Evolutionary conservation across 345 rosid genomes (phyloP).

Genomic region (Gossypium raimondii): DNA sequence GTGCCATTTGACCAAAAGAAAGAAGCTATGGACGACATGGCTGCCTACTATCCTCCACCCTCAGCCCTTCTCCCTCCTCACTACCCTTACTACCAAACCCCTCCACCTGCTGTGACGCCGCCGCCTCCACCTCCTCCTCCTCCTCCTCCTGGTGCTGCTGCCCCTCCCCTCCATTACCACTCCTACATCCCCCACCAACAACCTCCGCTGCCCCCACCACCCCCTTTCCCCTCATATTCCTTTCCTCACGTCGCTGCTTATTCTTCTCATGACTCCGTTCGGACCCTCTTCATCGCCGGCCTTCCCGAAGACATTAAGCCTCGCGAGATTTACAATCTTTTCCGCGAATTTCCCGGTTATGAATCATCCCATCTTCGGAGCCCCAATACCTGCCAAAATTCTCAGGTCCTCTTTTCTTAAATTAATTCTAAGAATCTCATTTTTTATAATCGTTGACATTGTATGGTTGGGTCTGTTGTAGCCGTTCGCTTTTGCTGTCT

Average conservation of each 20-base stretch:
- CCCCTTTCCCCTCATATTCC: slow-evolving; percentile 37
- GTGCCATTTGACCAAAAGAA: not conserved
- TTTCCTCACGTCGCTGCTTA: slow-evolving; percentile 14
- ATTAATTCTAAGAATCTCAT: not conserved
- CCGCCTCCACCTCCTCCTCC: slow-evolving; percentile 34
- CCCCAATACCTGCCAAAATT: slow-evolving; percentile 39
- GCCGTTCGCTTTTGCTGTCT: slow-evolving; percentile 87
- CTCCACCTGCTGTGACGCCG: slow-evolving; percentile 18
- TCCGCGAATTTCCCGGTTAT: slow-evolving; percentile 84
- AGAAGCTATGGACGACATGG: slow-evolving; percentile 49
- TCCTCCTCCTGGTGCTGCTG: slow-evolving; percentile 18
- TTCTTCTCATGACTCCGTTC: slow-evolving; percentile 45
- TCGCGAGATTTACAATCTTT: slow-evolving; percentile 82
- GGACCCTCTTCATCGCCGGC: slow-evolving; percentile 88
- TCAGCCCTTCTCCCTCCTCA: slow-evolving; percentile 20
- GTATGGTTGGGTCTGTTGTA: slow-evolving; percentile 25
- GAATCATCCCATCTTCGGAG: slow-evolving; percentile 78
- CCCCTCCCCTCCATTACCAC: slow-evolving; percentile 23
- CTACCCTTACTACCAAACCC: slow-evolving; percentile 30
- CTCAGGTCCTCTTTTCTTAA: slow-evolving; percentile 34
- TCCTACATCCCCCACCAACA: slow-evolving; percentile 28
- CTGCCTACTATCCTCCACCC: slow-evolving; percentile 51
- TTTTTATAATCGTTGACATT: slow-evolving; percentile 13
- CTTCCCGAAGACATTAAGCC: slow-evolving; percentile 84
- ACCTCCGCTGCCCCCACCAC: not conserved